A percentile compares a stretch with the other conserved stretches of the same genome.
Evolutionary conservation across 805 yeast species (phyloP).

Genomic region (Metschnikowia peoriensis): DNA sequence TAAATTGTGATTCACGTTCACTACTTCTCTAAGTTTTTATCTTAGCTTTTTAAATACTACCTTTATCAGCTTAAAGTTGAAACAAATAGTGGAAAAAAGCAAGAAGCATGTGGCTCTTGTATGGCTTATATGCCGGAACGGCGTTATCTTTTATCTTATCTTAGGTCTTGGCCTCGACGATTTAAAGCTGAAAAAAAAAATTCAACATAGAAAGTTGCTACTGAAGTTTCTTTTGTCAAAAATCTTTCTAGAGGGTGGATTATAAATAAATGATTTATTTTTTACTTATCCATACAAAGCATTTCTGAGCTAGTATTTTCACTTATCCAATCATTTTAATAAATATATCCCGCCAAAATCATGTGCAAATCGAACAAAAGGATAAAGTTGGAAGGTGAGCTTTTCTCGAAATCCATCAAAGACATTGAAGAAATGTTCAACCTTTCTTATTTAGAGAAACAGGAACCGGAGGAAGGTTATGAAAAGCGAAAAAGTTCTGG

Average conservation of each 20-base stretch:
- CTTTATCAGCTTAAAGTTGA: too few species aligned
- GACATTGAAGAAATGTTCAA: constrained; percentile 19
- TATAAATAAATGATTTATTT: too few species aligned
- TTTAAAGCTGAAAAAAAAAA: not conserved
- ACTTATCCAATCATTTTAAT: too few species aligned
- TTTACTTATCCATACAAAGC: not conserved
- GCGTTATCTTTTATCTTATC: not conserved
- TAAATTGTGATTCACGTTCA: too few species aligned
- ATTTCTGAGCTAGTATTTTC: too few species aligned
- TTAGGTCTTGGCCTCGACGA: not conserved
- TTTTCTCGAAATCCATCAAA: constrained; percentile 16
- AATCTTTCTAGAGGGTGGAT: too few species aligned
- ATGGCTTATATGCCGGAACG: not conserved
- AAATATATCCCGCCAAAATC: not conserved
- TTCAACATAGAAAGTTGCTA: not conserved
- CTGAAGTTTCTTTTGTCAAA: too few species aligned
- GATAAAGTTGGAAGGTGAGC: constrained; percentile 15
- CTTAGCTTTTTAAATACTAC: too few species aligned
- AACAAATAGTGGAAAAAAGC: too few species aligned
- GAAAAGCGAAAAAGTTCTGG: not conserved
- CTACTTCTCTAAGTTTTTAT: too few species aligned
- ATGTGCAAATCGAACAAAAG: constrained; percentile 18
- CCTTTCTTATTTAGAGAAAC: constrained; percentile 7
- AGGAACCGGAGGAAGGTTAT: not conserved
- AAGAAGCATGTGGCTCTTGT: not conserved